Evolutionary conservation across 2,329 filamentous ascomycete genomes (phyloP).

Genomic region (Aspergillus ochraceoroseus): DNA sequence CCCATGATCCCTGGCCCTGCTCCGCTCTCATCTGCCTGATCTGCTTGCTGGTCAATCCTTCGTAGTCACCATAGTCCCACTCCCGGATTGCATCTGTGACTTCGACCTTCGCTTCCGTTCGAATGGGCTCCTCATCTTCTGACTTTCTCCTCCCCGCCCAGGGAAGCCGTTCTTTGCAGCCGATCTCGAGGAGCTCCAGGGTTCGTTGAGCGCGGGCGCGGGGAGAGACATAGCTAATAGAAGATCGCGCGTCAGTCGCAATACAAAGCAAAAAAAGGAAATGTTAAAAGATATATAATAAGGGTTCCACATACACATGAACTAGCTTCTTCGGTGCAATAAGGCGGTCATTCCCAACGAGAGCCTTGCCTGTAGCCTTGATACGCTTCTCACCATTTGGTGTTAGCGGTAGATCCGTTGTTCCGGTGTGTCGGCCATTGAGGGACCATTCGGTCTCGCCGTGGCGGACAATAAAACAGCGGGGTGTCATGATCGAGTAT

Average conservation of each 20-base stretch:
- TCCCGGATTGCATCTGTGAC: slow-evolving; percentile 64
- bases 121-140: slow-evolving; percentile 30
- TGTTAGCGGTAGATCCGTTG: slow-evolving; percentile 81
- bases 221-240: slow-evolving; percentile 70
- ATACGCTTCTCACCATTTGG: slow-evolving; percentile 72
- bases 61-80: slow-evolving; percentile 86
- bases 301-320: slow-evolving; percentile 63
- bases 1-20: slow-evolving; percentile 61
- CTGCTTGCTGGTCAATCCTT: slow-evolving; percentile 68
- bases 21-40: slow-evolving; percentile 58
- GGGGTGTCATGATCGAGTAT: slow-evolving; percentile 44
- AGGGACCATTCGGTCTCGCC: slow-evolving; percentile 96
- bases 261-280: background rate
- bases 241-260: background rate
- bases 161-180: slow-evolving; percentile 62
- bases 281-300: background rate
- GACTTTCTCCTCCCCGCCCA: slow-evolving; percentile 51
- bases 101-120: slow-evolving; percentile 31
- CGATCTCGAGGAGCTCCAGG: slow-evolving; percentile 79
- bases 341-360: slow-evolving; percentile 77
- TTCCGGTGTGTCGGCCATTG: slow-evolving; percentile 76
- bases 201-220: slow-evolving; percentile 78
- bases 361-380: slow-evolving; percentile 69
- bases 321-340: slow-evolving; percentile 77
- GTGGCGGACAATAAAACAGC: slow-evolving; percentile 79